These are phyloP conservation scores for Anthostomella pinea DNA, from an alignment of 2,329 filamentous ascomycete genomes.

Conservation along the genomic window DNA sequence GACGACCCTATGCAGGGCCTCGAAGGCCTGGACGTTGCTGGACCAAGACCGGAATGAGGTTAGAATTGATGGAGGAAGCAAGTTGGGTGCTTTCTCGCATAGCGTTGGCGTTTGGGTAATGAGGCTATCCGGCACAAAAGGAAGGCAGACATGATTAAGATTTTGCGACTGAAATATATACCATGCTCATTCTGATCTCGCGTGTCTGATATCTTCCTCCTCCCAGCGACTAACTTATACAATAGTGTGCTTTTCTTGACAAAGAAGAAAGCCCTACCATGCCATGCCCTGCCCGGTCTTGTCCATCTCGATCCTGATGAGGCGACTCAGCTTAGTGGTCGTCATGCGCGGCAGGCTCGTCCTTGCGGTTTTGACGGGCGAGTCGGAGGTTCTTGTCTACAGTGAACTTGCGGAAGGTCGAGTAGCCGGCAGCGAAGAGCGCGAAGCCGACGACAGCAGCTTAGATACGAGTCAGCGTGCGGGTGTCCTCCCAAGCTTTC, in stretches of 20 bases:
- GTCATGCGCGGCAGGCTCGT: constrained; percentile 34
- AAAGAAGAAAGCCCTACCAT: constrained; percentile 18
- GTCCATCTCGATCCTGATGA: constrained; percentile 14
- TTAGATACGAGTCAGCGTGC: too few relatives aligned
- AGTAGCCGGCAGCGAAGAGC: constrained; percentile 78
- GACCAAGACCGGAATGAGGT: constrained; percentile 72
- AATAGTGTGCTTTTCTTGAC: constrained; percentile 22
- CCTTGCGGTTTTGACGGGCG: constrained; percentile 60
- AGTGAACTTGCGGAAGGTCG: constrained; percentile 74
- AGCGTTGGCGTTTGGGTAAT: constrained; percentile 31
- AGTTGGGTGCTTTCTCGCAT: constrained; percentile 26
- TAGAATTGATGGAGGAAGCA: constrained; percentile 16
- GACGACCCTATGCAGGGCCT: constrained; percentile 95
- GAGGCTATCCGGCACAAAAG: constrained; percentile 14
- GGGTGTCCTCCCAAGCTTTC: too few relatives aligned
- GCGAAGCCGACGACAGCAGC: constrained; percentile 87
- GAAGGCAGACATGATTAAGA: constrained; percentile 13
- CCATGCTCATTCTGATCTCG: constrained; percentile 24
- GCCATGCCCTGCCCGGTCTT: constrained; percentile 11
- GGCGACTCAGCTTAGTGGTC: constrained; percentile 33
- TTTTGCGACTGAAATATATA: constrained; percentile 24
- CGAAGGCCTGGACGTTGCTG: constrained; percentile 89
- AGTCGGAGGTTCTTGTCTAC: constrained; percentile 93
- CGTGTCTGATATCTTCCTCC: constrained; percentile 22
- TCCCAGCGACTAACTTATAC: constrained; percentile 29